Conservation (phyloP, 225 moss, liverwort and hornwort genomes). For the Neckera pumila region DNA sequence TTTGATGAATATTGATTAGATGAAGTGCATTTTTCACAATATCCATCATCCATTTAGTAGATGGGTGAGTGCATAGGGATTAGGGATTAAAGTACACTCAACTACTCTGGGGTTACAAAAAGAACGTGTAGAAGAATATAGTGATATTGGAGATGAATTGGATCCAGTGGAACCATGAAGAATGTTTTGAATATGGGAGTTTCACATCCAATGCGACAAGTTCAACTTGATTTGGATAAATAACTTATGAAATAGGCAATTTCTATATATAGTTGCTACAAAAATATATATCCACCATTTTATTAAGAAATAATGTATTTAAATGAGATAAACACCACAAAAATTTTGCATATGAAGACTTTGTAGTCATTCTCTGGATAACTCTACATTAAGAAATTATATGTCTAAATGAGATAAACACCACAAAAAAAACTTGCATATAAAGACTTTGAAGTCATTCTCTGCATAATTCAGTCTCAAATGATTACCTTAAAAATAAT, state of each 20-base stretch:
- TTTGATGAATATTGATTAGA: no score
- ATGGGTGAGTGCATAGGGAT: no score
- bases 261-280: neutral
- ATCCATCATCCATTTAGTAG: rapidly evolving
- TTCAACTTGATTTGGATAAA: neutral
- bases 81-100: neutral
- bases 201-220: neutral
- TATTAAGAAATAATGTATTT: rapidly evolving
- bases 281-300: neutral
- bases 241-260: rapidly evolving
- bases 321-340: rapidly evolving
- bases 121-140: rapidly evolving
- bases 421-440: rapidly evolving
- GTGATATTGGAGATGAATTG: neutral
- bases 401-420: rapidly evolving
- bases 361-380: neutral
- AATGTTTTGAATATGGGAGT: neutral
- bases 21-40: neutral
- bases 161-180: neutral
- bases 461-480: rapidly evolving
- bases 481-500: no score
- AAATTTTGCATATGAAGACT: neutral
- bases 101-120: neutral
- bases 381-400: neutral
- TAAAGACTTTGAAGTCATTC: neutral